Evolutionary conservation across 805 yeast genomes (phyloP).

Genomic region (Pichia pseudocactophila): DNA sequence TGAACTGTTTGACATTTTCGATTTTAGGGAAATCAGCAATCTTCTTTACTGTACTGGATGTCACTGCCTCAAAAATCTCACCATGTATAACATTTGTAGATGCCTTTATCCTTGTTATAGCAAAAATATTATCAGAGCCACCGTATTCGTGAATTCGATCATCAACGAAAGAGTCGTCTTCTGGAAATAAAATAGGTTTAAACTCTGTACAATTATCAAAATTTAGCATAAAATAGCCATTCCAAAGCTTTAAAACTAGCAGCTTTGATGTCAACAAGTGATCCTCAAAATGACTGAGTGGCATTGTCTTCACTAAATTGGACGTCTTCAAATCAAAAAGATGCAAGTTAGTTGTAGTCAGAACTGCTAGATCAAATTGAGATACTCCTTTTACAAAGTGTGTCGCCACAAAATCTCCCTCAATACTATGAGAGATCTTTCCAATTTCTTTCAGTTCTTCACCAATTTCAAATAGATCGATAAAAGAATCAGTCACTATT

Average conservation of each 20-base stretch:
- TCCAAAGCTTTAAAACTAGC: constrained; percentile 14
- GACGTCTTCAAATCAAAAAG: constrained; percentile 11
- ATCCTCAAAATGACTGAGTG: constrained; percentile 14
- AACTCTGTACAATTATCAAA: constrained; percentile 10
- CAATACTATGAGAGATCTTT: constrained; percentile 10
- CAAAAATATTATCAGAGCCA: not conserved
- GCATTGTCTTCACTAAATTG: constrained; percentile 10
- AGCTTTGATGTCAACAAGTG: constrained; percentile 17
- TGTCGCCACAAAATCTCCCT: constrained; percentile 14
- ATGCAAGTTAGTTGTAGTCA: constrained; percentile 18
- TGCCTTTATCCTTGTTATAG: too few species aligned
- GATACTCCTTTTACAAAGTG: constrained; percentile 13
- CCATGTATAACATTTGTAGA: too few species aligned
- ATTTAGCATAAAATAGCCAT: constrained; percentile 17
- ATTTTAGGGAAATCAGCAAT: too few species aligned
- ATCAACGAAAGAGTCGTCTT: not conserved
- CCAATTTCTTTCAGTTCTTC: constrained; percentile 10
- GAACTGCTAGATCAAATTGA: constrained; percentile 17
- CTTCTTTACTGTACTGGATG: too few species aligned
- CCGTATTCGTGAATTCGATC: not conserved
- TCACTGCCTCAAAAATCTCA: too few species aligned
- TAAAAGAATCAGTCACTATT: constrained; percentile 12
- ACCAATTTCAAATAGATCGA: constrained; percentile 15
- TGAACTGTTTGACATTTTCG: too few species aligned
- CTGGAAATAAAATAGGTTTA: not conserved